Conservation (phyloP, 305 asterid species). For the Rubia peregrina region DNA sequence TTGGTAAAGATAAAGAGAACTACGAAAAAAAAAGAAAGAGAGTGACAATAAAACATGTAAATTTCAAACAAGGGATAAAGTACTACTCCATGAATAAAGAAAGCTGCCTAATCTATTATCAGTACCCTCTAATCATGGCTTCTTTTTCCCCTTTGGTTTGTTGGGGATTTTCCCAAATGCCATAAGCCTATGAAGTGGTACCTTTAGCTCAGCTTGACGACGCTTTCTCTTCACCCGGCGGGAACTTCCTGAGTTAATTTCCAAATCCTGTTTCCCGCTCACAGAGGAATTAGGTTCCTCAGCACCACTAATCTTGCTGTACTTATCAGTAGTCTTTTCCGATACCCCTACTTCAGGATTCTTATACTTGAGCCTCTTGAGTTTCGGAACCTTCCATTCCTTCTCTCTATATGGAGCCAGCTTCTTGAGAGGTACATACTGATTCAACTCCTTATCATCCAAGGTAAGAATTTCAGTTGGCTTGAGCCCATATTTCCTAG, state of each 20-base stretch:
- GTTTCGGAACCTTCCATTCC: constrained; percentile 71
- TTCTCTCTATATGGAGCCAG: constrained; percentile 74
- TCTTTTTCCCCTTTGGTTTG: constrained; percentile 49
- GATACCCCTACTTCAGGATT: no score
- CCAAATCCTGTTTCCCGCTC: constrained; percentile 19
- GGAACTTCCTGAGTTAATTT: constrained; percentile 28
- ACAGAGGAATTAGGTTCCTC: constrained; percentile 20
- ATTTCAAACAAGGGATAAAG: constrained; percentile 1
- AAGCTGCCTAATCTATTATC: constrained; percentile 16
- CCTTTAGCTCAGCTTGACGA: constrained; percentile 45
- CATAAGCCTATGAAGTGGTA: constrained; percentile 38
- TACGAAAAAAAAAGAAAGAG: no score
- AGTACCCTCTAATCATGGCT: constrained; percentile 16
- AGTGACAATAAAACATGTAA: not conserved
- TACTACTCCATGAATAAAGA: constrained; percentile 17
- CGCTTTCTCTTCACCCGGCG: constrained; percentile 43
- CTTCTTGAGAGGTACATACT: constrained; percentile 69
- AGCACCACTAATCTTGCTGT: constrained; percentile 17
- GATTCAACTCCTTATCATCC: constrained; percentile 80
- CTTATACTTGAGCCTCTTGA: no score
- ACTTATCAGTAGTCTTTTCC: constrained; percentile 22
- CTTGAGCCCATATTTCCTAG: constrained; percentile 55
- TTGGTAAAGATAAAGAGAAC: no score
- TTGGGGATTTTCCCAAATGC: constrained; percentile 52
- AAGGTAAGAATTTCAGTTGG: constrained; percentile 43